A percentile compares a stretch with the other conserved stretches of the same genome.
These are phyloP conservation scores for Ilyonectria mors-panacis DNA, from an alignment of 2,329 filamentous ascomycete species.

Conservation along the genomic window DNA sequence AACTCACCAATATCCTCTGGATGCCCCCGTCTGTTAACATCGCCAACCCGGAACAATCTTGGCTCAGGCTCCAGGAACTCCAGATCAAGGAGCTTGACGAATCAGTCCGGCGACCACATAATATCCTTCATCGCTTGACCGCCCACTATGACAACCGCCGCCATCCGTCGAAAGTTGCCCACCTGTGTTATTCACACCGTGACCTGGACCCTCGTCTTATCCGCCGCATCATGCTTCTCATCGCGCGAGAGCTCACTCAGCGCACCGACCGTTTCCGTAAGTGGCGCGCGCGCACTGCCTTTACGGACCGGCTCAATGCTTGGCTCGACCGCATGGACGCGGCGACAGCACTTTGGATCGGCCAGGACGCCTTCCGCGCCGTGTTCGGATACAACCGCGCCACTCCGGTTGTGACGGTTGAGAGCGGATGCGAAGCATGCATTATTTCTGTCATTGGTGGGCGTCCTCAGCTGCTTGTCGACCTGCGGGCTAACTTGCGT, in stretches of 20 bases:
- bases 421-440: conserved; percentile 66
- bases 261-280: conserved; percentile 49
- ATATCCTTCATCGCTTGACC: conserved; percentile 51
- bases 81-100: conserved; percentile 42
- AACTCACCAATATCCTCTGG: conserved; percentile 55
- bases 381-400: conserved; percentile 52
- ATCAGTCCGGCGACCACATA: conserved; percentile 46
- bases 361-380: conserved; percentile 51
- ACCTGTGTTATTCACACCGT: conserved; percentile 60
- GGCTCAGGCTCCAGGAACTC: conserved; percentile 55
- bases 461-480: conserved; percentile 57
- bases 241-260: conserved; percentile 59
- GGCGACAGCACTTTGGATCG: conserved; percentile 57
- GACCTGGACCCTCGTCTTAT: conserved; percentile 60
- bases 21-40: conserved; percentile 48
- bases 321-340: conserved; percentile 50
- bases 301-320: conserved; percentile 23
- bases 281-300: conserved; percentile 34
- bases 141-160: conserved; percentile 47
- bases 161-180: conserved; percentile 48
- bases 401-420: conserved; percentile 46
- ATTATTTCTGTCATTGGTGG: conserved; percentile 65
- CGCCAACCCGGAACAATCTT: conserved; percentile 51
- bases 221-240: conserved; percentile 58
- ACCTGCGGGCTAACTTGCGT: conserved; percentile 61